Evolutionary conservation across 169 alveolate genomes (phyloP).

Genomic region (Eimeria maxima): DNA sequence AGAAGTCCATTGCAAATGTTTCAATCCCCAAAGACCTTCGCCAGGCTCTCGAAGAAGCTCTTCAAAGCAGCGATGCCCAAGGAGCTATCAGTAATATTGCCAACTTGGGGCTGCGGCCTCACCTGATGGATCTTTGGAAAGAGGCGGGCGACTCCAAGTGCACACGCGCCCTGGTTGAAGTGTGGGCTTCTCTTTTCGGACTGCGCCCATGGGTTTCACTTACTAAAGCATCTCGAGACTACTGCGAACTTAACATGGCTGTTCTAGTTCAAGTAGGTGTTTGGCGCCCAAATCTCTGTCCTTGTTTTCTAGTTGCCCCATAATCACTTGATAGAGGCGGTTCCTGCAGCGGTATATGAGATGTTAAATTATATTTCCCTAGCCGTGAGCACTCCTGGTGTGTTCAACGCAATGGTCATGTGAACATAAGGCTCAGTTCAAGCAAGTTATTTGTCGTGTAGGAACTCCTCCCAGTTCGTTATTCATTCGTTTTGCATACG

Average conservation of each 20-base stretch:
- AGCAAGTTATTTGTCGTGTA: constrained; percentile 34
- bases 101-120: constrained; percentile 59
- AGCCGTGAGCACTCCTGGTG: background rate
- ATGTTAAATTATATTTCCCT: background rate
- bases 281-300: background rate
- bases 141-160: constrained; percentile 79
- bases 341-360: background rate
- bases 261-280: constrained; percentile 83
- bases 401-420: background rate
- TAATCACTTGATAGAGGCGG: background rate
- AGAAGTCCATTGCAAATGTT: constrained; percentile 76
- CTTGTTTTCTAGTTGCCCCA: background rate
- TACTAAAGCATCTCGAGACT: constrained; percentile 84
- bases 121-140: constrained; percentile 83
- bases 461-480: constrained; percentile 94
- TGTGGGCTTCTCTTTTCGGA: constrained; percentile 86
- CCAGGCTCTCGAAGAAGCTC: constrained; percentile 37
- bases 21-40: constrained; percentile 77
- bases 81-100: background rate
- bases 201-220: constrained; percentile 86
- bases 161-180: constrained; percentile 77
- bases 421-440: background rate
- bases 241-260: constrained; percentile 87
- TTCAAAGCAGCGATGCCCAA: constrained; percentile 46
- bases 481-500: constrained; percentile 95